Evolutionary conservation across 345 rosid species (phyloP).

Genomic region (Crucihimalaya himalaica): DNA sequence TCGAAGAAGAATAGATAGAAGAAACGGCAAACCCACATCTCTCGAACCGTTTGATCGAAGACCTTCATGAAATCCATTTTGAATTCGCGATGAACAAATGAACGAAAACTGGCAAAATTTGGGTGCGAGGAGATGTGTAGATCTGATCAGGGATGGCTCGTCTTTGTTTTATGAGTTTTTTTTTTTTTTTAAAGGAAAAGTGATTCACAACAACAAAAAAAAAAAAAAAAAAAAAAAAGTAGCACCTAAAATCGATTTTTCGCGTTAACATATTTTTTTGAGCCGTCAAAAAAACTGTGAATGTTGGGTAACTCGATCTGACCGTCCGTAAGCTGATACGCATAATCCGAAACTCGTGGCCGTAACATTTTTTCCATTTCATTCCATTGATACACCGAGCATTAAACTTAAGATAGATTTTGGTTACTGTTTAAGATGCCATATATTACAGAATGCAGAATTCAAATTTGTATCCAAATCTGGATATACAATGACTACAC

Average conservation of each 20-base stretch:
- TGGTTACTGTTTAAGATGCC: too few species aligned
- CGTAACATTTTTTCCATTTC: not conserved
- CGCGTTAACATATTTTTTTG: not conserved
- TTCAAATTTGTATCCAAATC: too few species aligned
- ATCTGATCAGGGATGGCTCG: constrained; percentile 38
- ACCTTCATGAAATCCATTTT: constrained; percentile 99
- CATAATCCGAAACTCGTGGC: not conserved
- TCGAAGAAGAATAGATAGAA: not conserved
- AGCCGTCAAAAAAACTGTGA: constrained; percentile 11
- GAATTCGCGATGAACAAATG: constrained; percentile 39
- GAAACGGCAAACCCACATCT: constrained; percentile 61
- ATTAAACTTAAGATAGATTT: too few species aligned
- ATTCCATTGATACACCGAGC: too few species aligned
- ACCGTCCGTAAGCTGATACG: not conserved
- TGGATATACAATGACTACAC: too few species aligned
- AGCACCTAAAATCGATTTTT: not conserved
- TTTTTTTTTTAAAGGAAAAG: not conserved
- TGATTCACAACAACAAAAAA: not conserved
- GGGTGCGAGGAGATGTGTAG: constrained; percentile 34
- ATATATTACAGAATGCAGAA: too few species aligned
- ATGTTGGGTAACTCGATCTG: constrained; percentile 8
- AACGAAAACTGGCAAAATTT: constrained; percentile 10
- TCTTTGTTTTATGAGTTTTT: not conserved
- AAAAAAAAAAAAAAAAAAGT: too few species aligned
- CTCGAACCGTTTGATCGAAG: constrained; percentile 96